A percentile compares a stretch with the other conserved stretches of the same genome.
phyloP scores from a whole-genome alignment of 345 rosid species.

The Erysimum cheiranthoides region DNA sequence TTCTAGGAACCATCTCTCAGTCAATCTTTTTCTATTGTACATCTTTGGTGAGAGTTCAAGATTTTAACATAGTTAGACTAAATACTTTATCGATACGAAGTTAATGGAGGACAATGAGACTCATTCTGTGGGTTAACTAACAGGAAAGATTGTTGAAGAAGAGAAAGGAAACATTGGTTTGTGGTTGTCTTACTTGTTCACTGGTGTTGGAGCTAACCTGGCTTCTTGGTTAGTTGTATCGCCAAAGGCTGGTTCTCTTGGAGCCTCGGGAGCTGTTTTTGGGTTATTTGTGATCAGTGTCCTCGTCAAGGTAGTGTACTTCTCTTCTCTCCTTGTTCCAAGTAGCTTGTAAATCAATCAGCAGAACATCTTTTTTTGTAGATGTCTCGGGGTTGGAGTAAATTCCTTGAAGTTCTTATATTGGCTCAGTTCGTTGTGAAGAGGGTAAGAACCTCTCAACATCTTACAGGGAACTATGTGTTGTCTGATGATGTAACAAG shows the following conservation, averaged over 20 bases:
- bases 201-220: conserved; percentile 86
- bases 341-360: conserved; percentile 2
- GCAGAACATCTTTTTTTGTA: conserved; percentile 41
- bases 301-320: conserved; percentile 68
- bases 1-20: conserved; percentile 89
- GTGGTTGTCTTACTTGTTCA: conserved; percentile 82
- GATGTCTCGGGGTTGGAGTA: conserved; percentile 96
- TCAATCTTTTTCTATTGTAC: conserved; percentile 91
- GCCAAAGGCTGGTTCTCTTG: conserved; percentile 78
- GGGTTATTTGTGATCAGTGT: conserved; percentile 86
- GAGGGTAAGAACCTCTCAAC: conserved; percentile 53
- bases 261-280: conserved; percentile 93
- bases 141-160: conserved; percentile 94
- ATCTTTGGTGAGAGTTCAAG: conserved; percentile 72
- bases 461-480: not conserved
- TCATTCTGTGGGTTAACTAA: conserved; percentile 28
- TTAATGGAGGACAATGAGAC: conserved; percentile 26
- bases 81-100: conserved; percentile 15
- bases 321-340: conserved; percentile 8
- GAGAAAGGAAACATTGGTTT: conserved; percentile 79
- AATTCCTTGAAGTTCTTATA: conserved; percentile 90
- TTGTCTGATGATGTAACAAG: not conserved
- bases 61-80: conserved; percentile 1
- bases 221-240: conserved; percentile 89
- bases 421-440: conserved; percentile 86